Base-by-base conservation (phyloP, 2,329 filamentous ascomycete species). In the Rhynchosporium agropyri region DNA sequence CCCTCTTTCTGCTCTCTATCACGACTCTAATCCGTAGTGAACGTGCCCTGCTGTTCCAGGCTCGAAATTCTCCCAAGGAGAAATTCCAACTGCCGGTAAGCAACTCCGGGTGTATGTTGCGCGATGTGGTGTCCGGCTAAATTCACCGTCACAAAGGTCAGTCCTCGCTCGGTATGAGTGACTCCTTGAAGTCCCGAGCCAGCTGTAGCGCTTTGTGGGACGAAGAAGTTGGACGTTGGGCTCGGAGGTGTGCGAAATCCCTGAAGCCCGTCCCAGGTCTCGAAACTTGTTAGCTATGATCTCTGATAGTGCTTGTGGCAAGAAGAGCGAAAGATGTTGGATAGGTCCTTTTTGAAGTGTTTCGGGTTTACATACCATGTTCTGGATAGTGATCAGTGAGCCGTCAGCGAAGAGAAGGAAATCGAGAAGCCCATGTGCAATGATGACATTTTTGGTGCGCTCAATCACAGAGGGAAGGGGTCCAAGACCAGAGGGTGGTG, bases 361-460 rank as follows among this genome's bases (percentile, higher is more conserved):
- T 20, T 20, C n/a, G 1, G 9, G 33, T 5, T 4, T 10, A 20
- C 50, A 40, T 54, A 54, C 51, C 85, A 90, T 88, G 74, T 90
- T 90, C 72, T 90, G 87, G 59, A 90, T 84, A 1, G 82, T 82
- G 50, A 88, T 75, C 3, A 89, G 77, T 0, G 85, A 85, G 8
- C 88, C 88, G 66, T 90, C 88, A 66, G 79, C 76, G 49, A 87
- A 78, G 7, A 90, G 78, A 59, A 89, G 78, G 71, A 81, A 87
- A 72, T 90, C 86, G 15, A 86, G 79, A 63, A 81, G 76, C 6
- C 85, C 87, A 69, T 89, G 85, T 0, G 79, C 83, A 65, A 89
- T 84, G 62, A 89, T 76, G 0, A 83, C 84, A 55, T 81, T 81
- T 61, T 87, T 82, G 6, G 84, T 83, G 51, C 79, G 78, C 67